A percentile compares a stretch with the other conserved stretches of the same genome.
Evolutionary conservation across 768 basidiomycete species (phyloP).

Genomic region (Trametes punicea): DNA sequence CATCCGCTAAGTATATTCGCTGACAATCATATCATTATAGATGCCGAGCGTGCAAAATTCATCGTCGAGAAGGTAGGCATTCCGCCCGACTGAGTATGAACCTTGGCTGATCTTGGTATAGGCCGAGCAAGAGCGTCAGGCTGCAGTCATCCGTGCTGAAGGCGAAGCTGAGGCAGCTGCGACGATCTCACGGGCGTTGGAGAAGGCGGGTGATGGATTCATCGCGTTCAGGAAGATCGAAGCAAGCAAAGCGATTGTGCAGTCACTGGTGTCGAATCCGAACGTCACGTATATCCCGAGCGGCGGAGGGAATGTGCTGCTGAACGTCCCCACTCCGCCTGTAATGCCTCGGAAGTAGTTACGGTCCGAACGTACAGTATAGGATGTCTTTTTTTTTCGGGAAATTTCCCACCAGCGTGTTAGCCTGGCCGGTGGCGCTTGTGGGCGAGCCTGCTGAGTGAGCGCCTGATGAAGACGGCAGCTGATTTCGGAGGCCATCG

Average conservation of each 20-base stretch:
- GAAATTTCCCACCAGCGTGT: not conserved
- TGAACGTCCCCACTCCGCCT: slow-evolving; percentile 72
- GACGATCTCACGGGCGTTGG: slow-evolving; percentile 87
- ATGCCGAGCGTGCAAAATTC: slow-evolving; percentile 98
- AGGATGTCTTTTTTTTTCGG: not conserved
- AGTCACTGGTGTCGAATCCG: slow-evolving; percentile 70
- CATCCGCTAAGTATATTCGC: not conserved
- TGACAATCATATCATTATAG: slow-evolving; percentile 36
- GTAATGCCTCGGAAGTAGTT: slow-evolving; percentile 28
- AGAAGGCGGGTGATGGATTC: slow-evolving; percentile 95
- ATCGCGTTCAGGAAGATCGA: slow-evolving; percentile 95
- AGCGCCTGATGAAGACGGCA: slow-evolving; percentile 2
- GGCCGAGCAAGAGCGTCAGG: slow-evolving; percentile 99
- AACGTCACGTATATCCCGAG: slow-evolving; percentile 92
- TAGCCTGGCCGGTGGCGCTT: not conserved
- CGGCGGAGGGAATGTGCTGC: slow-evolving; percentile 71
- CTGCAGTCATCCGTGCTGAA: slow-evolving; percentile 95
- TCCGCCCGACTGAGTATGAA: not conserved
- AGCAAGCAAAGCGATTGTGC: slow-evolving; percentile 95
- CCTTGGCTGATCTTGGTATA: slow-evolving; percentile 30
- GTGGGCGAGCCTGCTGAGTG: not conserved
- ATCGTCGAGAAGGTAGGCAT: slow-evolving; percentile 90
- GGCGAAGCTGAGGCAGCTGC: slow-evolving; percentile 97
- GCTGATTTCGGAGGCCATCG: slow-evolving; percentile 22
- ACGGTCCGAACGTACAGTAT: slow-evolving; percentile 5